These are phyloP conservation scores for Waltiozyma sp. DNA, from an alignment of 1,139 yeast species.

Conservation along the genomic window DNA sequence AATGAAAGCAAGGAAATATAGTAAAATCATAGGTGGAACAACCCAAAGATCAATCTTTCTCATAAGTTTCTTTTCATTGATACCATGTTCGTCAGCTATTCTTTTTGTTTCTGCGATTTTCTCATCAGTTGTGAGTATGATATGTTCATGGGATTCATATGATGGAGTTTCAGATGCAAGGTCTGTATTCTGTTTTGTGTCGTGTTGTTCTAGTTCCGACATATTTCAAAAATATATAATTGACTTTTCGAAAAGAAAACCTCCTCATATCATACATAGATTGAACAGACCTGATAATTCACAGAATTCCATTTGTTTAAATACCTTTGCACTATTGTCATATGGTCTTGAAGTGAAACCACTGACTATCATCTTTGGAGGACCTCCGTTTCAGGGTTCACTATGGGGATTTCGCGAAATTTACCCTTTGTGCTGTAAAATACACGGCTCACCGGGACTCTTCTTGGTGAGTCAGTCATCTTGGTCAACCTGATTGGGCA, in stretches of 20 bases:
- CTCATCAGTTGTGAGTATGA: slow-evolving; percentile 12
- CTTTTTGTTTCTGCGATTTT: slow-evolving; percentile 20
- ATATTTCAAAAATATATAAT: too few relatives aligned
- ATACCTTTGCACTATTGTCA: too few relatives aligned
- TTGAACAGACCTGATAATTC: too few relatives aligned
- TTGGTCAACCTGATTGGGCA: neutral
- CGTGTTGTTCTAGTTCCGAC: neutral
- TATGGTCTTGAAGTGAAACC: too few relatives aligned
- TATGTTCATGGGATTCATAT: neutral
- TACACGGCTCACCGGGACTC: neutral
- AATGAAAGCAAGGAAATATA: slow-evolving; percentile 45
- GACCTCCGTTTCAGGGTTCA: neutral
- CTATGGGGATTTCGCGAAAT: neutral
- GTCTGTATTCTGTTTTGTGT: neutral
- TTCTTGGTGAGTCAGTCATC: neutral
- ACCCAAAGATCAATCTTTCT: slow-evolving; percentile 40
- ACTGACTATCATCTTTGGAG: too few relatives aligned
- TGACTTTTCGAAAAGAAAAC: too few relatives aligned
- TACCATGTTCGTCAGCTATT: slow-evolving; percentile 30
- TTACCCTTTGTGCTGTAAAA: neutral
- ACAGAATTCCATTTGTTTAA: too few relatives aligned
- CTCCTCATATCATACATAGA: too few relatives aligned
- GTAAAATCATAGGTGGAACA: slow-evolving; percentile 41
- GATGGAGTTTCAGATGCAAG: neutral
- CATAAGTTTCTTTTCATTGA: slow-evolving; percentile 32